These are phyloP conservation scores for Pichia cephalocereana DNA, from an alignment of 805 yeast species.

Conservation along the genomic window DNA sequence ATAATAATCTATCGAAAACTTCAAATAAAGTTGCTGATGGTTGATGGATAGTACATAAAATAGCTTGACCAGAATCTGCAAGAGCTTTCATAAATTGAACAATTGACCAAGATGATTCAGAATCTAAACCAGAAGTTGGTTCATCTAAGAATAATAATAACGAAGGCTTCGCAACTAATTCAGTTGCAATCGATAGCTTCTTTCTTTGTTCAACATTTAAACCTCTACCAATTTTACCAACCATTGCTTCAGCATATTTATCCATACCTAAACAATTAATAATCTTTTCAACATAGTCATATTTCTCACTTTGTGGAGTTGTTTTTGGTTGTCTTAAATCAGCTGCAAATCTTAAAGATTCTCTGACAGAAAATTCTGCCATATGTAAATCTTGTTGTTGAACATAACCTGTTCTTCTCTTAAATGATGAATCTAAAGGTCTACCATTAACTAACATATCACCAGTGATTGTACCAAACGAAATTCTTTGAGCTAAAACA, in stretches of 20 bases:
- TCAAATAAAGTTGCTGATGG: conserved; percentile 39
- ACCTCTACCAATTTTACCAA: conserved; percentile 38
- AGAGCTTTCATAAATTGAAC: conserved; percentile 40
- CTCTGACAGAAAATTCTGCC: conserved; percentile 43
- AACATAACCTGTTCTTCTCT: conserved; percentile 45
- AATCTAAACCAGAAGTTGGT: conserved; percentile 52
- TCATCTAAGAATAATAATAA: conserved; percentile 47
- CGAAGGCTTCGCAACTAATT: conserved; percentile 45
- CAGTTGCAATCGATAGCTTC: conserved; percentile 45
- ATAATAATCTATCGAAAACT: conserved; percentile 34
- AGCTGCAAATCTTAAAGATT: conserved; percentile 42
- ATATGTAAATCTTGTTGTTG: conserved; percentile 49
- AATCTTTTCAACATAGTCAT: conserved; percentile 35
- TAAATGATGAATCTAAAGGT: conserved; percentile 40
- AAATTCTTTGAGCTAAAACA: conserved; percentile 42
- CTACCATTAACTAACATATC: conserved; percentile 48
- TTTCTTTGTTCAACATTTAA: conserved; percentile 47
- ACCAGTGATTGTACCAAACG: conserved; percentile 45
- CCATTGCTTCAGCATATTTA: conserved; percentile 42
- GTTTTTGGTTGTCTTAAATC: conserved; percentile 36
- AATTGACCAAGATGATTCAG: conserved; percentile 51
- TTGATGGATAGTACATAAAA: conserved; percentile 48
- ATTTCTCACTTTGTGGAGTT: conserved; percentile 30
- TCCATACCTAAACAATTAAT: conserved; percentile 33
- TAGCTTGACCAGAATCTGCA: conserved; percentile 44